Percentiles rank a stretch among this genome's conserved stretches.
These are phyloP conservation scores for Monilinia fructicola DNA, from an alignment of 2,329 filamentous ascomycete species.

Conservation along the genomic window DNA sequence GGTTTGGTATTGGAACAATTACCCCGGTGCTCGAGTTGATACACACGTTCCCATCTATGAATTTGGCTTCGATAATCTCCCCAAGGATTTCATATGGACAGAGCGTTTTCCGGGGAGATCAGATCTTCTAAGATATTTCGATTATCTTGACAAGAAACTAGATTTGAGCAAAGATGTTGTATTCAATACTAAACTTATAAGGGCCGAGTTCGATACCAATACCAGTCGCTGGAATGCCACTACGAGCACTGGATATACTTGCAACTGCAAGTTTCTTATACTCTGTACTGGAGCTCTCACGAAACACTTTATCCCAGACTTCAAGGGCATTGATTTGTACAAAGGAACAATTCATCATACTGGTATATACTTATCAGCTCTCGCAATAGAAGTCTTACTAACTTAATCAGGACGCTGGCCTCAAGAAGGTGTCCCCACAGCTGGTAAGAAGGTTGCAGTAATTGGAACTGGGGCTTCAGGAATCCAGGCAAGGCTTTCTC, in stretches of 20 bases:
- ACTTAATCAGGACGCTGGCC: not conserved
- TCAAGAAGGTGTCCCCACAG: constrained; percentile 1
- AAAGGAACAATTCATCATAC: constrained; percentile 5
- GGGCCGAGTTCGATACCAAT: constrained; percentile 8
- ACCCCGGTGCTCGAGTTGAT: constrained; percentile 47
- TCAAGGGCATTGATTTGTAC: constrained; percentile 9
- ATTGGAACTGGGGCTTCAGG: constrained; percentile 48
- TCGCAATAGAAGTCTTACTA: not conserved
- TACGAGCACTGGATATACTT: not conserved
- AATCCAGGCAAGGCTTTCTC: constrained; percentile 26
- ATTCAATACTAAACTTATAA: constrained; percentile 26
- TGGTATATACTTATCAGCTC: not conserved
- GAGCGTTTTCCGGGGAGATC: constrained; percentile 44
- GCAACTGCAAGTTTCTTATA: constrained; percentile 4
- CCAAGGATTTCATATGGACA: constrained; percentile 48
- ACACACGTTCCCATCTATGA: constrained; percentile 38
- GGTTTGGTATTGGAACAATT: constrained; percentile 42
- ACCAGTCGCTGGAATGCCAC: not conserved
- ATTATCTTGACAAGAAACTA: constrained; percentile 47
- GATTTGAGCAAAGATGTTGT: constrained; percentile 45
- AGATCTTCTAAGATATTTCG: constrained; percentile 49
- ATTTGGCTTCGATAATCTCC: constrained; percentile 43
- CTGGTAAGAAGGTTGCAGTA: constrained; percentile 53
- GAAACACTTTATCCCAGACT: not conserved
- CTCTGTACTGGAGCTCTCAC: constrained; percentile 3